A percentile compares a stretch with the other conserved stretches of the same genome.
Evolutionary conservation across 495 filamentous ascomycete genomes (phyloP).

Genomic region (Aspergillus taichungensis): DNA sequence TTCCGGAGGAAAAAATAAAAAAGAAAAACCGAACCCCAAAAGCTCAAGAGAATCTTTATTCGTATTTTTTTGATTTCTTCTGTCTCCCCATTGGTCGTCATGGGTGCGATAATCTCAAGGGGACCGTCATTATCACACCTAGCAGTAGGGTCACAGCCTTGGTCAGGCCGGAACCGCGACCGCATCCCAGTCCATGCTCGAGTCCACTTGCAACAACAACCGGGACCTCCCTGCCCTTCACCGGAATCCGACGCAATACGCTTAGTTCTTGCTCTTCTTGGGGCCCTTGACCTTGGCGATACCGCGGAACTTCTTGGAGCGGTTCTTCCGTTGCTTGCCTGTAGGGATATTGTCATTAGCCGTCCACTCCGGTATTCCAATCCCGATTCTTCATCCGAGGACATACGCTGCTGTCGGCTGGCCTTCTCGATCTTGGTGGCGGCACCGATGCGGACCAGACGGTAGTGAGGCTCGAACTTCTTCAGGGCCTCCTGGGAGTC

Average conservation of each 20-base stretch:
- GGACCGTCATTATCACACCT: conserved; percentile 8
- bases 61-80: no score
- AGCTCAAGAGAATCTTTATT: background rate
- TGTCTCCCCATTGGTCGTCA: conserved; percentile 4
- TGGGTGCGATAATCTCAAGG: conserved; percentile 3
- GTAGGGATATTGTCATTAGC: conserved; percentile 16
- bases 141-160: conserved; percentile 4
- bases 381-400: background rate
- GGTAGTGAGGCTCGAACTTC: conserved; percentile 99
- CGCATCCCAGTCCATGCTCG: conserved; percentile 1
- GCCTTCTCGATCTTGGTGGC: conserved; percentile 92
- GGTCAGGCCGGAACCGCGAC: conserved; percentile 14
- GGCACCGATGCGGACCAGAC: conserved; percentile 83
- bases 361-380: background rate
- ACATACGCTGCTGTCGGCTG: conserved; percentile 97
- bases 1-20: background rate
- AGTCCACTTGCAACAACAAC: background rate
- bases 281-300: conserved; percentile 85
- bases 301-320: conserved; percentile 94
- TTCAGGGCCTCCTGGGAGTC: conserved; percentile 94
- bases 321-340: conserved; percentile 99
- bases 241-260: conserved; percentile 12
- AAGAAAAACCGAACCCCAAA: background rate
- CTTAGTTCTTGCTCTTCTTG: conserved; percentile 56
- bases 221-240: conserved; percentile 2